Evolutionary conservation across 129 eudicot species (phyloP), one percentile per base, ranked within the genome.

Genomic region (Centella asiatica): DNA sequence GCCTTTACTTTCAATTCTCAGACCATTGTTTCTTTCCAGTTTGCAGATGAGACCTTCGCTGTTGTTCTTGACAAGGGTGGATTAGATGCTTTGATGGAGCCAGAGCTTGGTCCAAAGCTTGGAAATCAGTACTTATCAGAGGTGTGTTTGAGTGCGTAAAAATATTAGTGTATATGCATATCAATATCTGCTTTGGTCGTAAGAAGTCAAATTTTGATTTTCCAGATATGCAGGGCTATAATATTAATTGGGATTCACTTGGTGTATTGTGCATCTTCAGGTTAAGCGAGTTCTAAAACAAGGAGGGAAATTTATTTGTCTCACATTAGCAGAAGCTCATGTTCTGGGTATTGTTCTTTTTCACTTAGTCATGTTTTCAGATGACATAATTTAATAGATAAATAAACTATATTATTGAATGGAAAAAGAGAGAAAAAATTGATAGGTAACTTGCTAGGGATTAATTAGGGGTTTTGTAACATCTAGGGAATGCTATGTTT

Each of bases 1-100:
- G 46, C 74, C 46, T 57, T 61, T 25, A 20, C 11, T 44, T 51
- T 17, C 24, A 65, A 2, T 49, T 55, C 60, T 72, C 55, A 74
- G 25, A 28, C 28, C 45, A 57, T 24, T 68, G 69, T 58, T 62
- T 54, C 47, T 50, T 51, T 83, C 68, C 86, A 92, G 98, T 82
- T 92, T 84, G 81, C 42, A 55, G 85, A 77, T 73, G 85, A 74
- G 69, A 64, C 81, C 32, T 92, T 92, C 67, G 88, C 84, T 68
- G 80, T 75, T 46, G 74, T 84, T 42, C 75, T 92, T 69, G 98
- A 92, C 50, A 87, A 92, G 59, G 98, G 98, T 58, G 96, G 98
- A 53, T 80, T 92, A 78, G 98, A 92, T 87, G 94, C 96, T 72
- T 74, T 87, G 67, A 92, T 92, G 98, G 98, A 87, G 77, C 98